phyloP scores from a whole-genome alignment of 176 grass and related monocot species.

The Oryza australiensis region DNA sequence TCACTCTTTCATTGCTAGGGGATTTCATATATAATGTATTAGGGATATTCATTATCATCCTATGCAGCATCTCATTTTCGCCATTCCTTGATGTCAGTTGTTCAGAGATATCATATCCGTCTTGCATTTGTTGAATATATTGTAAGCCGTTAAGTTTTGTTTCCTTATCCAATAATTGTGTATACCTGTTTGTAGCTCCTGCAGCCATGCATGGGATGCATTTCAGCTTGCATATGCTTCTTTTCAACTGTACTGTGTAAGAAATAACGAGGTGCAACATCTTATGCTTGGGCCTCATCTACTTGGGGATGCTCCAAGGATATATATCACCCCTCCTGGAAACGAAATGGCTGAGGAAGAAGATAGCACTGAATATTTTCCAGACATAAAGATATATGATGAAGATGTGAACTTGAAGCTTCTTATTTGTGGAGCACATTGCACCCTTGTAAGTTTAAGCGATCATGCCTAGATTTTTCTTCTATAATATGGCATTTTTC shows the following conservation, averaged over 20 bases:
- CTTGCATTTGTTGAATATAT: neutral
- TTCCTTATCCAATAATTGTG: slow-evolving; percentile 30
- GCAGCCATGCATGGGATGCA: slow-evolving; percentile 78
- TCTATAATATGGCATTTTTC: slow-evolving; percentile 1
- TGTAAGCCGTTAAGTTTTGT: slow-evolving; percentile 1
- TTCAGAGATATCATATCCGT: slow-evolving; percentile 57
- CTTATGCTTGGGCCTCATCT: slow-evolving; percentile 51
- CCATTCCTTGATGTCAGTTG: slow-evolving; percentile 59
- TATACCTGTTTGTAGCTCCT: slow-evolving; percentile 55
- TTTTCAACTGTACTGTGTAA: slow-evolving; percentile 58
- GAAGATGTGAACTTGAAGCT: slow-evolving; percentile 60
- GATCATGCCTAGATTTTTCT: neutral
- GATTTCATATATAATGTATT: slow-evolving; percentile 53
- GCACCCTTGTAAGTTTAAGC: slow-evolving; percentile 47
- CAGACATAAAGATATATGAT: slow-evolving; percentile 57
- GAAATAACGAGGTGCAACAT: slow-evolving; percentile 43
- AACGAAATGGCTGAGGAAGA: slow-evolving; percentile 44
- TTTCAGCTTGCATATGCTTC: slow-evolving; percentile 81
- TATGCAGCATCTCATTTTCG: slow-evolving; percentile 70
- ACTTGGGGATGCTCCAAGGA: slow-evolving; percentile 70
- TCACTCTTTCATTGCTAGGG: slow-evolving; percentile 46
- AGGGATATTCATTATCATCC: slow-evolving; percentile 63
- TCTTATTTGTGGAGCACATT: slow-evolving; percentile 59
- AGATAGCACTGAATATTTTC: slow-evolving; percentile 38
- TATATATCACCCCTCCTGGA: slow-evolving; percentile 36